Evolutionary conservation across 2,329 filamentous ascomycete genomes (phyloP).

Genomic region (Fusarium oligoseptatum): DNA sequence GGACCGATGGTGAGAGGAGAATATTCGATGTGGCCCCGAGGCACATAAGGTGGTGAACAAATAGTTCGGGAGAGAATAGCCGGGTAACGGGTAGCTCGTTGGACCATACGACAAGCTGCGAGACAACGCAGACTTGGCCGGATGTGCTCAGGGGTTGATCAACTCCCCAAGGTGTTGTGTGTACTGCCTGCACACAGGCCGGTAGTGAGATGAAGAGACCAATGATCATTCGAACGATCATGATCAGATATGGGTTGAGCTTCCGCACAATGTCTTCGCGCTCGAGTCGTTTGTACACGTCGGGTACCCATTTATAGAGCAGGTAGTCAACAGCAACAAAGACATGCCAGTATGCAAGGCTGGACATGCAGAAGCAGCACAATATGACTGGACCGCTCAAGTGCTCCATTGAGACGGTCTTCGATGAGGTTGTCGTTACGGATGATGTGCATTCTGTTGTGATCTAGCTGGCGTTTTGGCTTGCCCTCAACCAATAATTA

Average conservation of each 20-base stretch:
- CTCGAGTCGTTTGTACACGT: conserved; percentile 26
- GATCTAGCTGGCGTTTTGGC: background rate
- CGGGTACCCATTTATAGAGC: conserved; percentile 23
- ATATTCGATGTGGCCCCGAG: conserved; percentile 39
- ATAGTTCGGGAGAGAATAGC: conserved; percentile 36
- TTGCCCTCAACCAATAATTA: background rate
- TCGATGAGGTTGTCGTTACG: background rate
- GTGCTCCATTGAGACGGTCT: conserved; percentile 11
- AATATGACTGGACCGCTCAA: conserved; percentile 35
- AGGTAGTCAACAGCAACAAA: conserved; percentile 25
- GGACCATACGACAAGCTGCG: conserved; percentile 43
- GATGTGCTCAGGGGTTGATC: conserved; percentile 32
- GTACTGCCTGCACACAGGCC: conserved; percentile 33
- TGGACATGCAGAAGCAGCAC: conserved; percentile 32
- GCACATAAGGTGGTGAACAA: conserved; percentile 45
- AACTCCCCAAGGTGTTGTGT: conserved; percentile 40
- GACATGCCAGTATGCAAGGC: conserved; percentile 39
- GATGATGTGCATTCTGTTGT: background rate
- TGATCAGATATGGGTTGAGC: conserved; percentile 33
- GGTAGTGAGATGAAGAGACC: conserved; percentile 43
- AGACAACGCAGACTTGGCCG: conserved; percentile 42
- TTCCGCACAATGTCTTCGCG: conserved; percentile 23
- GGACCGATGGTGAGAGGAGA: conserved; percentile 35
- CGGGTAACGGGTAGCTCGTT: conserved; percentile 33
- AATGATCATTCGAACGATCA: conserved; percentile 43